Base-by-base conservation (phyloP, 768 basidiomycete genomes). In the Leccinum arenicola region DNA sequence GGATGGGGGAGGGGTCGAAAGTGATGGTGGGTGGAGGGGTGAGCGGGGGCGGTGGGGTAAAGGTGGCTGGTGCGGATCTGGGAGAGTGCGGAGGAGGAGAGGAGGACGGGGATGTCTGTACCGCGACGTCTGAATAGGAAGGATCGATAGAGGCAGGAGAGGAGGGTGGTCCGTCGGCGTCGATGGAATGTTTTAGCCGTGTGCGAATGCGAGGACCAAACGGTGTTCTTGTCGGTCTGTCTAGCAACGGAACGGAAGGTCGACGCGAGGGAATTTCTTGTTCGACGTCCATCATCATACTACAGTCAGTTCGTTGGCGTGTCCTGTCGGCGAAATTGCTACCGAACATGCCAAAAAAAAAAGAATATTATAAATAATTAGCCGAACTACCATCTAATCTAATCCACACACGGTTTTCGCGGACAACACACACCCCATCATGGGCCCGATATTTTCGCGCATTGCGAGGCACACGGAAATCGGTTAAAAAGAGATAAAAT, bases 1-100 rank as follows among this genome's bases (percentile, higher is more conserved):
- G 74, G 17, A 89, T 76, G n/a, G 82, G 80, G 0, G 72, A 66
- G 10, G 80, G 70, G 5, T 87, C 85, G 66, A 91, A 89, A 38
- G 76, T 77, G 64, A 90, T 70, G 15, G 75, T 56, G 2, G 83
- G 80, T 0, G 77, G 25, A 23, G 23, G 23, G 21, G 21, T 21
- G 21, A 21, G 21, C 21, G 21, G 21, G 21, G 21, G 21, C 21
- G 21, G 21, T 21, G 21, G 21, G 21, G 21, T 21, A 21, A 21
- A 21, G 21, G 21, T 21, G 21, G 21, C 21, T 21, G 21, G 21
- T 21, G 21, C 21, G 21, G 21, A 21, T 21, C 21, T 21, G 21
- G 21, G 21, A 21, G 21, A 21, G 21, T 21, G 21, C 21, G 21
- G 21, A 21, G 21, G 21, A 21, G 21, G 21, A 21, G 21, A 21